Evolutionary conservation across 805 yeast species (phyloP).

Genomic region (Isabelozyma heimii): DNA sequence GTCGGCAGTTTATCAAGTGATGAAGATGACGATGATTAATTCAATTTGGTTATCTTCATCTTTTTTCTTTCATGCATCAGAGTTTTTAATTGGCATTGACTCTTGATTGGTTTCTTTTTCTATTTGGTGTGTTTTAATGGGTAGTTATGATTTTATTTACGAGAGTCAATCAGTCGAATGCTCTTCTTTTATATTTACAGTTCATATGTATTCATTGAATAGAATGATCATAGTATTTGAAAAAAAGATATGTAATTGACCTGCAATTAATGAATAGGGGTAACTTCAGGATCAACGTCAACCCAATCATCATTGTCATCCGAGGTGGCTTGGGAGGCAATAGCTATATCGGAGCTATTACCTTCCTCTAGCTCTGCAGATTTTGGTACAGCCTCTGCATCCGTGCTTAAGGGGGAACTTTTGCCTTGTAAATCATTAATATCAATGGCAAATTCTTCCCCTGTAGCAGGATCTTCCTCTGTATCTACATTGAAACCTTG

Average conservation of each 20-base stretch:
- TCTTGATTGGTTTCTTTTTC: neutral
- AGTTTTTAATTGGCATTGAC: neutral
- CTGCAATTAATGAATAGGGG: neutral
- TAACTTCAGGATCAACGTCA: neutral
- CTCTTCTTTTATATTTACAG: neutral
- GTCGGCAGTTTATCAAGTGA: slow-evolving; percentile 51
- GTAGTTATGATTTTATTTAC: neutral
- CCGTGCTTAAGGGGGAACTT: no score
- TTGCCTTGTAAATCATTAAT: no score
- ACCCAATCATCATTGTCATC: neutral
- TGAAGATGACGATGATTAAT: slow-evolving; percentile 36
- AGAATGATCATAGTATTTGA: neutral
- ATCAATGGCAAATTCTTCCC: no score
- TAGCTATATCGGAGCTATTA: neutral
- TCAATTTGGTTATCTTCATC: neutral
- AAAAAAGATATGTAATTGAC: neutral
- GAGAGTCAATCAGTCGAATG: neutral
- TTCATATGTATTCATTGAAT: neutral
- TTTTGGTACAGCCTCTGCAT: neutral
- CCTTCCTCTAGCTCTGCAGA: neutral
- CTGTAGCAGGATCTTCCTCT: no score
- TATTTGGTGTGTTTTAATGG: neutral
- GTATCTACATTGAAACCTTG: no score
- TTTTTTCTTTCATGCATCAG: neutral
- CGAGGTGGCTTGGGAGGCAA: neutral